Conservation (phyloP, 1,139 yeast genomes). For the Geotrichum cucujoidarum region DNA sequence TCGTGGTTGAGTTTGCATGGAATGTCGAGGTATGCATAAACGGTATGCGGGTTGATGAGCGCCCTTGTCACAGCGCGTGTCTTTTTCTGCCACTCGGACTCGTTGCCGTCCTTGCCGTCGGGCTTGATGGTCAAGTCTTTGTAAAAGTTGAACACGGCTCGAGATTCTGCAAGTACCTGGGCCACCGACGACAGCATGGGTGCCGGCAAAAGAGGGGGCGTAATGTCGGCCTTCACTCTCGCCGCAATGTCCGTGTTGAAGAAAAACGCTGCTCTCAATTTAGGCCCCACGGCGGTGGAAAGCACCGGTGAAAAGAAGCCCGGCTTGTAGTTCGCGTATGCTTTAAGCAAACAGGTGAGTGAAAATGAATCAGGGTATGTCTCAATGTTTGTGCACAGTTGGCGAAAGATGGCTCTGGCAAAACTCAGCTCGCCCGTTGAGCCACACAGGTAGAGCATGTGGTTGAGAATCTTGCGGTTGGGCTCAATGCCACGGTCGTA, state of each 20-base stretch:
- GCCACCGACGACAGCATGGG: slow-evolving; percentile 39
- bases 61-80: neutral
- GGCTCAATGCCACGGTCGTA: slow-evolving; percentile 45
- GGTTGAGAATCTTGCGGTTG: slow-evolving; percentile 52
- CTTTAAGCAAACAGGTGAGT: slow-evolving; percentile 33
- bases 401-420: slow-evolving; percentile 65
- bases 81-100: too few species aligned
- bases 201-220: slow-evolving; percentile 67
- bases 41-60: slow-evolving; percentile 42
- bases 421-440: slow-evolving; percentile 74
- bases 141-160: slow-evolving; percentile 67
- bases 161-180: slow-evolving; percentile 65
- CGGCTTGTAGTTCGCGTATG: slow-evolving; percentile 35
- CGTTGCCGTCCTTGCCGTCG: neutral
- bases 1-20: slow-evolving; percentile 47
- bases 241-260: slow-evolving; percentile 20
- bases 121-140: slow-evolving; percentile 28
- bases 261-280: slow-evolving; percentile 29
- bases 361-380: slow-evolving; percentile 34
- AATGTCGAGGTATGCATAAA: slow-evolving; percentile 52
- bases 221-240: slow-evolving; percentile 14
- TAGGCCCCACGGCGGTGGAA: slow-evolving; percentile 32
- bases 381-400: slow-evolving; percentile 43
- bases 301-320: slow-evolving; percentile 36
- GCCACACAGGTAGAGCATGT: slow-evolving; percentile 69